phyloP scores from a whole-genome alignment of 2,329 filamentous ascomycete genomes.

The Scedosporium boydii region DNA sequence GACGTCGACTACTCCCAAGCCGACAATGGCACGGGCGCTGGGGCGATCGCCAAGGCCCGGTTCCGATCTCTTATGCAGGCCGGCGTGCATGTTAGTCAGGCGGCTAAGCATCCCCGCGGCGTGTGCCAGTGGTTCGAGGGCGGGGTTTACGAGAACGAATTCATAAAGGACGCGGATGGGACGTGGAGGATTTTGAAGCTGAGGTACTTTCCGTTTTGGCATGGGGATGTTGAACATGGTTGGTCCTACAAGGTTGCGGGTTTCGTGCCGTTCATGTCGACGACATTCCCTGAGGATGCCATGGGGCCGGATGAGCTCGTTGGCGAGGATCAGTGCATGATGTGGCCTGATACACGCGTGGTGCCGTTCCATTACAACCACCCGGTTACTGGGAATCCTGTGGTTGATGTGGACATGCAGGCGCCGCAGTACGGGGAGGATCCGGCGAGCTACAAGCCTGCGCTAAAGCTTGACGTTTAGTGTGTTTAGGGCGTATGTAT shows the following conservation, averaged over 20 bases:
- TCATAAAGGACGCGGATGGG: conserved; percentile 35
- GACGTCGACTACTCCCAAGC: conserved; percentile 36
- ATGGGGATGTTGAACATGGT: conserved; percentile 40
- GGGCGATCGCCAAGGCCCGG: conserved; percentile 31
- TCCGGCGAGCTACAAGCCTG: conserved; percentile 26
- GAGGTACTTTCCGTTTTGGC: conserved; percentile 50
- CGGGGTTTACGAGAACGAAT: conserved; percentile 49
- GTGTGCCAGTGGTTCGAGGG: conserved; percentile 50
- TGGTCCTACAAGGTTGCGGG: conserved; percentile 44
- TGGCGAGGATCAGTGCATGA: conserved; percentile 34
- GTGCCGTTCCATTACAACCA: conserved; percentile 44
- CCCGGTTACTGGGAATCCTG: conserved; percentile 35
- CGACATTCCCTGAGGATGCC: conserved; percentile 38
- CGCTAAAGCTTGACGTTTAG: conserved; percentile 25
- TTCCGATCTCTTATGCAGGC: conserved; percentile 47
- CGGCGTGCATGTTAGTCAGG: conserved; percentile 41
- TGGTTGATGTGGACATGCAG: conserved; percentile 35
- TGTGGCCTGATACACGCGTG: conserved; percentile 47
- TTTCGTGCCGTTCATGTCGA: conserved; percentile 40
- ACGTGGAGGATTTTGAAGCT: conserved; percentile 43
- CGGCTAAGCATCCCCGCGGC: conserved; percentile 38
- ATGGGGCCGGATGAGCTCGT: conserved; percentile 41
- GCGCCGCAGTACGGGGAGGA: conserved; percentile 35
- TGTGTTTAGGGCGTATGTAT: neutral
- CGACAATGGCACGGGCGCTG: conserved; percentile 10